Percentiles rank a stretch among this genome's conserved stretches.
These are phyloP conservation scores for Calocera cornea DNA, from an alignment of 768 basidiomycete species.

Conservation along the genomic window DNA sequence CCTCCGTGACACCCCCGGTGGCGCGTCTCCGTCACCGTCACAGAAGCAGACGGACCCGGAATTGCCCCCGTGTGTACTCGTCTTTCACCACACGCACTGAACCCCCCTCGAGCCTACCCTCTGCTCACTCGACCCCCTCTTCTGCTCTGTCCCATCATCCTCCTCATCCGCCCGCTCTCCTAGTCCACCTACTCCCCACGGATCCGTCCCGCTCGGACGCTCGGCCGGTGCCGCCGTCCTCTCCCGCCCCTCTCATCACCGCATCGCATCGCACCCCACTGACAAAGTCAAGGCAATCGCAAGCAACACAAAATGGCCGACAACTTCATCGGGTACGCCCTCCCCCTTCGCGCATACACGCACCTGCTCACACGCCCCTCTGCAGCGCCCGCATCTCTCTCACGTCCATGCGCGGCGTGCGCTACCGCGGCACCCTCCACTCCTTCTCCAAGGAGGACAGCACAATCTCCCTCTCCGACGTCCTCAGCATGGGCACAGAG, in stretches of 20 bases:
- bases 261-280: background rate
- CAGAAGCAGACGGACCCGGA: background rate
- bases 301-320: constrained; percentile 38
- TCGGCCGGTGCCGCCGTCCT: too few species aligned
- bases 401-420: constrained; percentile 81
- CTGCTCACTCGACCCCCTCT: background rate
- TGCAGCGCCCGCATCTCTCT: constrained; percentile 46
- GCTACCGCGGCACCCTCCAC: constrained; percentile 75
- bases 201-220: too few species aligned
- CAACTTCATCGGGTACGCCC: constrained; percentile 57
- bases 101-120: background rate
- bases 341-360: background rate
- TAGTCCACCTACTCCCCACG: too few species aligned
- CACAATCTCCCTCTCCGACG: constrained; percentile 79
- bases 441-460: constrained; percentile 76
- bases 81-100: background rate
- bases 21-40: background rate
- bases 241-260: background rate
- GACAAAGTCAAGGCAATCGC: background rate
- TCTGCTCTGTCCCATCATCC: background rate
- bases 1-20: too few species aligned
- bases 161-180: background rate
- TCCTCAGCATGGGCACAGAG: constrained; percentile 78
- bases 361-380: background rate
- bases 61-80: background rate